Percentiles rank a stretch among this genome's conserved stretches.
Evolutionary conservation across 257 asterid genomes (phyloP).

Genomic region (Capsicum pubescens): DNA sequence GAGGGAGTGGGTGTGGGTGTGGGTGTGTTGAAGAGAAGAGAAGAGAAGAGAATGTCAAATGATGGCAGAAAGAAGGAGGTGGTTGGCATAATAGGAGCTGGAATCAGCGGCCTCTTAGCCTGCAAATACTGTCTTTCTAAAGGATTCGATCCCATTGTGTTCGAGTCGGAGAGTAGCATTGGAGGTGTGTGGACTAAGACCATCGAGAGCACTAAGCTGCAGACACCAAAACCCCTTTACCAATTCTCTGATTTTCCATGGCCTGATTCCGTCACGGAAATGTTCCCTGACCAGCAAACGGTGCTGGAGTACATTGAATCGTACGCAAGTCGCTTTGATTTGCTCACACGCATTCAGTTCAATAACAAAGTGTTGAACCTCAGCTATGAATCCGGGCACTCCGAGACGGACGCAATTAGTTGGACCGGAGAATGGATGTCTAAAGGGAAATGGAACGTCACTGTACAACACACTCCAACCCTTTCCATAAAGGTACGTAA

Average conservation of each 20-base stretch:
- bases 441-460: constrained; percentile 46
- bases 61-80: constrained; percentile 17
- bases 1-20: too few relatives aligned
- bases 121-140: constrained; percentile 53
- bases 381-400: constrained; percentile 27
- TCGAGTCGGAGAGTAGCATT: constrained; percentile 41
- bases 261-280: constrained; percentile 46
- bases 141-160: constrained; percentile 54
- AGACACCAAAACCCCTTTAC: constrained; percentile 38
- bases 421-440: constrained; percentile 41
- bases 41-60: neutral
- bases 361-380: constrained; percentile 44
- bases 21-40: neutral
- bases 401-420: too few relatives aligned
- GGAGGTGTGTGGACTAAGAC: constrained; percentile 51
- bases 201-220: neutral
- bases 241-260: constrained; percentile 65
- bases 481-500: constrained; percentile 31
- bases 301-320: constrained; percentile 46
- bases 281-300: constrained; percentile 39
- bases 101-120: constrained; percentile 63
- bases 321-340: constrained; percentile 45
- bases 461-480: constrained; percentile 35
- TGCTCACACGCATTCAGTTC: constrained; percentile 46
- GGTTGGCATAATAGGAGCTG: constrained; percentile 57